phyloP scores from a whole-genome alignment of 768 basidiomycete genomes.

The Psilocybe tampanensis region DNA sequence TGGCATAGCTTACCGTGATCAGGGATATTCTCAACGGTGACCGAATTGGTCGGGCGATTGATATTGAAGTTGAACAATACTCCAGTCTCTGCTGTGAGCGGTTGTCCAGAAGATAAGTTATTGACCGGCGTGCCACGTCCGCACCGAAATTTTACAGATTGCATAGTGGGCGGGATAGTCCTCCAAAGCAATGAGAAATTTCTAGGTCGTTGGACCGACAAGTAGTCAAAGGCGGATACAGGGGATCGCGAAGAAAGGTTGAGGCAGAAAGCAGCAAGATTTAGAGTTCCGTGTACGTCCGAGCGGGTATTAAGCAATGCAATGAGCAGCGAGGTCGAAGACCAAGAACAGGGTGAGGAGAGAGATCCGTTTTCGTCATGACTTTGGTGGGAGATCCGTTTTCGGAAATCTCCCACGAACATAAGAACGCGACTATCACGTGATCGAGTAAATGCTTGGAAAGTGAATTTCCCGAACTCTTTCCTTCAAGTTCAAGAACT shows the following conservation, averaged over 20 bases:
- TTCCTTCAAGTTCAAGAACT: no score
- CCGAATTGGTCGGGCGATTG: slow-evolving; percentile 35
- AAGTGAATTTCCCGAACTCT: no score
- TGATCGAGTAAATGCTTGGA: no score
- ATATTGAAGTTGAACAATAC: slow-evolving; percentile 16
- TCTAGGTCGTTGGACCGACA: neutral
- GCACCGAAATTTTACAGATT: slow-evolving; percentile 22
- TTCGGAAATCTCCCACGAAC: neutral
- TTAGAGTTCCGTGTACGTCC: neutral
- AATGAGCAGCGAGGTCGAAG: slow-evolving; percentile 13
- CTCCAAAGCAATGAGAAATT: neutral
- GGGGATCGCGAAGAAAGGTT: neutral
- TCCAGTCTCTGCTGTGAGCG: slow-evolving; percentile 4
- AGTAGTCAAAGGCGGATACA: neutral
- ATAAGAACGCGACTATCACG: neutral
- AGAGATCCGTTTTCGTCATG: neutral
- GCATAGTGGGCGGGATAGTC: slow-evolving; percentile 9
- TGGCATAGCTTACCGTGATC: slow-evolving; percentile 39
- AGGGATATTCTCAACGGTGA: slow-evolving; percentile 53
- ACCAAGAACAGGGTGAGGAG: neutral
- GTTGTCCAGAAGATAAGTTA: neutral
- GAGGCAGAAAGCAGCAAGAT: neutral
- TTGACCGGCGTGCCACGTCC: slow-evolving; percentile 15
- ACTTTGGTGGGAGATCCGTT: neutral
- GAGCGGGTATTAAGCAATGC: slow-evolving; percentile 18